Percentiles rank a stretch among this genome's conserved stretches.
These are phyloP conservation scores for Ophiostoma fasciatum DNA, from an alignment of 2,329 filamentous ascomycete genomes.

Conservation along the genomic window DNA sequence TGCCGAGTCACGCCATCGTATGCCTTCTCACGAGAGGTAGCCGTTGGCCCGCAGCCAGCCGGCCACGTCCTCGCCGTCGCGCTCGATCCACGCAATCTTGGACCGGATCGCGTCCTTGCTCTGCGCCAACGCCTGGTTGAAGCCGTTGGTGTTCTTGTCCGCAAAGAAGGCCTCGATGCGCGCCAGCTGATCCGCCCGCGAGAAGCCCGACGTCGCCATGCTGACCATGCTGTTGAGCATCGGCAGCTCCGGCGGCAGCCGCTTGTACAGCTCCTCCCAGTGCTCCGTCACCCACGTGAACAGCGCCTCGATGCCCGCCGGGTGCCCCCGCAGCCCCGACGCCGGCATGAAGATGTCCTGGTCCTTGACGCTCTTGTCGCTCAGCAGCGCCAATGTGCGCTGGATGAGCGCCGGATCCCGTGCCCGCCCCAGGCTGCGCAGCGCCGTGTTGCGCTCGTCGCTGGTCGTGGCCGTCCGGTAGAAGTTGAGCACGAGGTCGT, in stretches of 20 bases:
- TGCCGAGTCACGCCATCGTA: too few species aligned
- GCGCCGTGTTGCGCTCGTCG: constrained; percentile 83
- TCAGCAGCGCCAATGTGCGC: constrained; percentile 59
- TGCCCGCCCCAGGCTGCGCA: constrained; percentile 68
- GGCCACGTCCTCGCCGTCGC: constrained; percentile 59
- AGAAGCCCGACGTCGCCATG: constrained; percentile 71
- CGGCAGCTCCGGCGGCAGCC: constrained; percentile 70
- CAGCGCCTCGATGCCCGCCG: constrained; percentile 63
- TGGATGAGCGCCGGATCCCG: constrained; percentile 67
- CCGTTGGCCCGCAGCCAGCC: constrained; percentile 22
- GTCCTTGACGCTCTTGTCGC: constrained; percentile 73
- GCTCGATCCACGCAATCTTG: constrained; percentile 67
- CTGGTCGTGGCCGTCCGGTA: constrained; percentile 61
- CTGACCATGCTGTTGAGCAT: constrained; percentile 77
- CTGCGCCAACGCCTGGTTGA: constrained; percentile 80
- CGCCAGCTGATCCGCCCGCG: constrained; percentile 57
- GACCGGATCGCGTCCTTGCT: constrained; percentile 71
- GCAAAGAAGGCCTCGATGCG: constrained; percentile 70
- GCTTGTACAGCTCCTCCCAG: constrained; percentile 72
- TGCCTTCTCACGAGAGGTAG: too few species aligned
- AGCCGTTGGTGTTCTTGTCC: constrained; percentile 67
- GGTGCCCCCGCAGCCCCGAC: constrained; percentile 60
- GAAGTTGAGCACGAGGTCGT: constrained; percentile 60
- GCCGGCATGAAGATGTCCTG: constrained; percentile 91
- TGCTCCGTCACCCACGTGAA: constrained; percentile 76